phyloP scores from a whole-genome alignment of 352 stramenopile genomes.

The Phytophthora tubulina region DNA sequence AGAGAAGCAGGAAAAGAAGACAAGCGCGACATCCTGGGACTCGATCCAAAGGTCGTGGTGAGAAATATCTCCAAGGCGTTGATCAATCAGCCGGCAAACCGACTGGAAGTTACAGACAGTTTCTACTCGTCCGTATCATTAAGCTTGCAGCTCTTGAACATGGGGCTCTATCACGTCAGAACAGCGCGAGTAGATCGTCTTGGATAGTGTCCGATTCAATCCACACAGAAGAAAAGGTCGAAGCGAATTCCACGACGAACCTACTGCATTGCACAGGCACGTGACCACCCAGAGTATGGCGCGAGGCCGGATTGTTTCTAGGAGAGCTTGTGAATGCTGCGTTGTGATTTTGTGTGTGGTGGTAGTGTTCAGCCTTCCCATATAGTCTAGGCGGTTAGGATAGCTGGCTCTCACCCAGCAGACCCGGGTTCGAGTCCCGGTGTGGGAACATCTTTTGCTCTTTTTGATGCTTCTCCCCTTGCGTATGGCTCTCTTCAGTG shows the following conservation, averaged over 20 bases:
- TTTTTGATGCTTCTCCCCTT: too few relatives aligned
- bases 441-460: too few relatives aligned
- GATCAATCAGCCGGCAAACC: slow-evolving; percentile 1
- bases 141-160: background rate
- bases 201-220: background rate
- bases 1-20: too few relatives aligned
- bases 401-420: too few relatives aligned
- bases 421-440: too few relatives aligned
- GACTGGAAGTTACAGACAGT: slow-evolving; percentile 21
- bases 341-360: too few relatives aligned
- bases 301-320: too few relatives aligned
- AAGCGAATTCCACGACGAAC: background rate
- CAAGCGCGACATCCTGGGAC: background rate
- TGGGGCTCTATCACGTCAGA: background rate
- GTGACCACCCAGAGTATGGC: background rate
- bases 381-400: too few relatives aligned
- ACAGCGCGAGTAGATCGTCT: background rate
- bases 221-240: background rate
- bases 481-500: too few relatives aligned
- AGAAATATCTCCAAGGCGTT: slow-evolving; percentile 25
- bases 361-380: too few relatives aligned
- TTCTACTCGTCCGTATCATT: slow-evolving; percentile 15
- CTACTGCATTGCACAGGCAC: background rate
- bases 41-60: slow-evolving; percentile 10
- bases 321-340: too few relatives aligned